phyloP scores from a whole-genome alignment of 768 basidiomycete species.

The Calocybe indica region DNA sequence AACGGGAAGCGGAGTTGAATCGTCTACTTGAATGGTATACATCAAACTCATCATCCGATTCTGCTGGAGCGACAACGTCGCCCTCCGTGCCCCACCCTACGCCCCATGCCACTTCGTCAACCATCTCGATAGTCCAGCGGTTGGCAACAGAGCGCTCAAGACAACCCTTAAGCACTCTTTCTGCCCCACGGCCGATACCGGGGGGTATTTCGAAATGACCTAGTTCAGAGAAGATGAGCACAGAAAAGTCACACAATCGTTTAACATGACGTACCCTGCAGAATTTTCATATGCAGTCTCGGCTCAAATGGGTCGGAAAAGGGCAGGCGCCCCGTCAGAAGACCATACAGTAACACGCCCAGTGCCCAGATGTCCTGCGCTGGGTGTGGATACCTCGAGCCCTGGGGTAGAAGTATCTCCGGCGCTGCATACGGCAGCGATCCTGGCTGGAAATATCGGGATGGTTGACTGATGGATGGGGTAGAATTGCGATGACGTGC shows the following conservation, averaged over 20 bases:
- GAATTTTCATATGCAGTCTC: conserved; percentile 84
- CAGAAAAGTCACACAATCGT: neutral
- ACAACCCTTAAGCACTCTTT: conserved; percentile 74
- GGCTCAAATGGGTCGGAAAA: conserved; percentile 91
- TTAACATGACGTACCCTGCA: conserved; percentile 51
- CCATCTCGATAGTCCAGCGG: conserved; percentile 78
- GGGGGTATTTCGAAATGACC: conserved; percentile 58
- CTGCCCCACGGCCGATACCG: conserved; percentile 53
- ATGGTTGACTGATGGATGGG: conserved; percentile 21
- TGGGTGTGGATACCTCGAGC: conserved; percentile 43
- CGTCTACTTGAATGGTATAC: conserved; percentile 9
- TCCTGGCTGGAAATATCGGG: conserved; percentile 53
- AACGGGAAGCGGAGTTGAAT: conserved; percentile 21
- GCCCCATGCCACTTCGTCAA: conserved; percentile 78
- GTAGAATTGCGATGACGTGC: conserved; percentile 49
- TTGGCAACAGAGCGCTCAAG: conserved; percentile 53
- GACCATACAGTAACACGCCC: conserved; percentile 81
- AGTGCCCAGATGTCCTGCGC: conserved; percentile 96
- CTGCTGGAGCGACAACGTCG: conserved; percentile 32
- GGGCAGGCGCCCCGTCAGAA: conserved; percentile 81
- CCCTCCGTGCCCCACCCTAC: conserved; percentile 63
- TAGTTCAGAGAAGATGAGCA: conserved; percentile 19
- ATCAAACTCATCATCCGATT: conserved; percentile 19
- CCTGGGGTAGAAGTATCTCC: conserved; percentile 69
- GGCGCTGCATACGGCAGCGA: conserved; percentile 90